Percentiles rank a stretch among this genome's conserved stretches.
phyloP scores from a whole-genome alignment of 257 asterid species.

The Gentiana macrophylla region DNA sequence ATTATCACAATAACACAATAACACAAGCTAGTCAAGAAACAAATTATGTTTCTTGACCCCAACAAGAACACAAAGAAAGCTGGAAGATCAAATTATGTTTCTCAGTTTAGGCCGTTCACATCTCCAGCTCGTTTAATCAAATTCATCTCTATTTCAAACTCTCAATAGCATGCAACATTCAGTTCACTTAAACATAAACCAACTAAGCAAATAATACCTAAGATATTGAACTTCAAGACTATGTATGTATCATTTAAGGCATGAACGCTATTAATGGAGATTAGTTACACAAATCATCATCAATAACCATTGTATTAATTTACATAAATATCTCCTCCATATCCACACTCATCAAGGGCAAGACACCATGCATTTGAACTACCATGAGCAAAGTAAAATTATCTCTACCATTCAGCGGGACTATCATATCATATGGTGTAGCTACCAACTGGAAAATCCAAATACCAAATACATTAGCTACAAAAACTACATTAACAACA shows the following conservation, averaged over 20 bases:
- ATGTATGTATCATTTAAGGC: slow-evolving; percentile 5
- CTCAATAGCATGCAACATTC: too few species aligned
- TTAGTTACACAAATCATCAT: slow-evolving; percentile 17
- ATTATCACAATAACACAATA: too few species aligned
- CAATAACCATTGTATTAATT: not conserved
- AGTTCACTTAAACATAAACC: not conserved
- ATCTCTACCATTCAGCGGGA: slow-evolving; percentile 49
- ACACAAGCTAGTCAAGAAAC: too few species aligned
- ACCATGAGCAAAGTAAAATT: slow-evolving; percentile 9
- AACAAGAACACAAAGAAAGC: too few species aligned
- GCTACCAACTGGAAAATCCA: slow-evolving; percentile 4
- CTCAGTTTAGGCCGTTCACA: too few species aligned
- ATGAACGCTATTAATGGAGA: slow-evolving; percentile 8
- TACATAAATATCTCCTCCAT: slow-evolving; percentile 14
- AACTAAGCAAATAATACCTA: slow-evolving; percentile 11
- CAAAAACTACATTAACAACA: too few species aligned
- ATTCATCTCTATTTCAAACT: too few species aligned
- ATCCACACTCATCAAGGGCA: slow-evolving; percentile 7
- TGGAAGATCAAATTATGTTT: too few species aligned
- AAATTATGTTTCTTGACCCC: too few species aligned
- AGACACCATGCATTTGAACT: slow-evolving; percentile 2
- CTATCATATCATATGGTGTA: slow-evolving; percentile 46
- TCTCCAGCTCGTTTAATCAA: too few species aligned
- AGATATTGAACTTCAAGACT: slow-evolving; percentile 22
- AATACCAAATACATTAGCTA: too few species aligned